Conservation (phyloP, 2,329 filamentous ascomycete species). For the Trichophyton simii region DNA sequence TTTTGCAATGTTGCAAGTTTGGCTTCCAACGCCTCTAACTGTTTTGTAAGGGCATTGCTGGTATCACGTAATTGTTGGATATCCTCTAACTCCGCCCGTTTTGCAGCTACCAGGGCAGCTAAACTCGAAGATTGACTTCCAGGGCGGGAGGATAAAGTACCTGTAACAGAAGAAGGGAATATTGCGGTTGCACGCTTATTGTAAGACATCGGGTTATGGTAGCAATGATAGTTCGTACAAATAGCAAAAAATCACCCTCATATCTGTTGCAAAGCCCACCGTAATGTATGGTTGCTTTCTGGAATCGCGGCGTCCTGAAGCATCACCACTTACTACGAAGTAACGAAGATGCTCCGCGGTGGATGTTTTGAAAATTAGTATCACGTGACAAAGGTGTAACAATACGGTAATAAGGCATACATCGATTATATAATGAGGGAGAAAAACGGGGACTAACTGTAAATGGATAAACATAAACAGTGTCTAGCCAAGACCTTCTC, state of each 20-base stretch:
- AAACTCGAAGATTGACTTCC: conserved; percentile 41
- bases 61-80: conserved; percentile 50
- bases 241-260: background rate
- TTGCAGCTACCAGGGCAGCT: conserved; percentile 50
- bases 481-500: background rate
- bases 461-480: conserved; percentile 13
- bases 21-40: conserved; percentile 50
- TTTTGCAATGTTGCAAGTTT: conserved; percentile 49
- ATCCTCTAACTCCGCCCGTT: conserved; percentile 51
- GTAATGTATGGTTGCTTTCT: background rate
- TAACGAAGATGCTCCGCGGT: too few species aligned
- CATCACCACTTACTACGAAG: background rate
- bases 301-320: background rate
- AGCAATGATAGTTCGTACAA: background rate
- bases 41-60: conserved; percentile 47
- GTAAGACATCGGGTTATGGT: background rate
- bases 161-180: conserved; percentile 13
- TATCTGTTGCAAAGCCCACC: background rate
- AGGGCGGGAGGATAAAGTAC: conserved; percentile 21
- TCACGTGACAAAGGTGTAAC: background rate
- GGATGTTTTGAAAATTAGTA: background rate
- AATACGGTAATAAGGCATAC: background rate
- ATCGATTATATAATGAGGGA: background rate
- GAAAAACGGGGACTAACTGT: conserved; percentile 3
- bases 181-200: conserved; percentile 1